phyloP scores from a whole-genome alignment of 129 eudicot species.

The Erigeron canadensis region DNA sequence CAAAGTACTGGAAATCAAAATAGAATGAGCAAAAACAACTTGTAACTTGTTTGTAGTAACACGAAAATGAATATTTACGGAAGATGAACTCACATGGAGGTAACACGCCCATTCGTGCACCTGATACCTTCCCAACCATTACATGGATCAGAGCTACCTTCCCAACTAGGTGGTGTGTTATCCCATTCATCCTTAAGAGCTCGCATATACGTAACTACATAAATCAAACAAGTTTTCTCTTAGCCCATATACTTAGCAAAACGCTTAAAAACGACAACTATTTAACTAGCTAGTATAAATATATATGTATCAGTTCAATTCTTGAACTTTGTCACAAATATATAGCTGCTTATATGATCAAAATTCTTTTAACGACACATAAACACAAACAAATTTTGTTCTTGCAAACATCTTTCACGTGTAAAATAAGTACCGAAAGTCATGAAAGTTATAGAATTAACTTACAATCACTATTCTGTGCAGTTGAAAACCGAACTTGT shows the following conservation, averaged over 20 bases:
- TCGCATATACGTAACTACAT: slow-evolving; percentile 40
- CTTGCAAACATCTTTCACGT: neutral
- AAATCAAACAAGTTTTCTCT: neutral
- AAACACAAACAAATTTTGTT: neutral
- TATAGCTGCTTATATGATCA: neutral
- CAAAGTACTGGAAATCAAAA: slow-evolving; percentile 45
- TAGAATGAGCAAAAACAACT: neutral
- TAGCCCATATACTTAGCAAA: neutral
- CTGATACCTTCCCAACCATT: slow-evolving; percentile 57
- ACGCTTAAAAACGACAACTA: too few relatives aligned
- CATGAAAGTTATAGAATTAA: slow-evolving; percentile 9
- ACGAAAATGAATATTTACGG: neutral
- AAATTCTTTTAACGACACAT: neutral
- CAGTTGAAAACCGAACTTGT: slow-evolving; percentile 36
- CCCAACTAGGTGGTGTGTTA: slow-evolving; percentile 59
- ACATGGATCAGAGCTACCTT: slow-evolving; percentile 50
- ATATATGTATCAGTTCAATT: neutral
- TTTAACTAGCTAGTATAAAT: too few relatives aligned
- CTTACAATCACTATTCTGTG: slow-evolving; percentile 56
- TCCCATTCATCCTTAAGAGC: slow-evolving; percentile 42
- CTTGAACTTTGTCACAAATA: neutral
- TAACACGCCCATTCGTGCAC: slow-evolving; percentile 43
- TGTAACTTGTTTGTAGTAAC: neutral
- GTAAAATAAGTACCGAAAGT: neutral
- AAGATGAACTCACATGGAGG: slow-evolving; percentile 43